A percentile compares a stretch with the other conserved stretches of the same genome.
These are phyloP conservation scores for Racocetra persica DNA, from an alignment of 371 early-diverging fungal genomes.

Conservation along the genomic window DNA sequence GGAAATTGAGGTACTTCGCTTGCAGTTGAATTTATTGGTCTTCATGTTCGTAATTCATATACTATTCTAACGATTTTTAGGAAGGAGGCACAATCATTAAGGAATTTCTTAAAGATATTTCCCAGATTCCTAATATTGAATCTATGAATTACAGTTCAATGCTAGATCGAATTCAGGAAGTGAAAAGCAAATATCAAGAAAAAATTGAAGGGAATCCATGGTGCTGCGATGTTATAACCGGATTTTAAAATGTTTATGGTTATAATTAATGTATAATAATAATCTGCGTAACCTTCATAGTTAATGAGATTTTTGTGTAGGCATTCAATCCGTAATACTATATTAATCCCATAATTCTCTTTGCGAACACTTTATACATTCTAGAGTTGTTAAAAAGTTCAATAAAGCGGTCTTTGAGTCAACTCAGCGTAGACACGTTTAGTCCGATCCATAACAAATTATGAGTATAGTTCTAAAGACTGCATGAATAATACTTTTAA, in stretches of 20 bases:
- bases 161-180: slow-evolving; percentile 46
- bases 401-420: too few relatives aligned
- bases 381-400: too few relatives aligned
- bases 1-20: slow-evolving; percentile 52
- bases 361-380: too few relatives aligned
- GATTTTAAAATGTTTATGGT: background rate
- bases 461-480: too few relatives aligned
- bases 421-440: too few relatives aligned
- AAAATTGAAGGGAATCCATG: slow-evolving; percentile 58
- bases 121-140: slow-evolving; percentile 46
- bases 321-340: too few relatives aligned
- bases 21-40: background rate
- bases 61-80: slow-evolving; percentile 45
- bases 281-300: too few relatives aligned
- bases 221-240: slow-evolving; percentile 19
- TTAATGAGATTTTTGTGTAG: too few relatives aligned
- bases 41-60: background rate
- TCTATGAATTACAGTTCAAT: slow-evolving; percentile 49
- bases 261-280: too few relatives aligned
- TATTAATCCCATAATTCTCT: too few relatives aligned
- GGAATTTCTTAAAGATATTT: slow-evolving; percentile 59
- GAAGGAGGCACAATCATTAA: slow-evolving; percentile 59
- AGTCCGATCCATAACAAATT: too few relatives aligned
- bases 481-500: too few relatives aligned
- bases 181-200: slow-evolving; percentile 54